Evolutionary conservation across 2,329 filamentous ascomycete species (phyloP), one percentile per base, ranked within the genome.

Genomic region (Cadophora sp.): DNA sequence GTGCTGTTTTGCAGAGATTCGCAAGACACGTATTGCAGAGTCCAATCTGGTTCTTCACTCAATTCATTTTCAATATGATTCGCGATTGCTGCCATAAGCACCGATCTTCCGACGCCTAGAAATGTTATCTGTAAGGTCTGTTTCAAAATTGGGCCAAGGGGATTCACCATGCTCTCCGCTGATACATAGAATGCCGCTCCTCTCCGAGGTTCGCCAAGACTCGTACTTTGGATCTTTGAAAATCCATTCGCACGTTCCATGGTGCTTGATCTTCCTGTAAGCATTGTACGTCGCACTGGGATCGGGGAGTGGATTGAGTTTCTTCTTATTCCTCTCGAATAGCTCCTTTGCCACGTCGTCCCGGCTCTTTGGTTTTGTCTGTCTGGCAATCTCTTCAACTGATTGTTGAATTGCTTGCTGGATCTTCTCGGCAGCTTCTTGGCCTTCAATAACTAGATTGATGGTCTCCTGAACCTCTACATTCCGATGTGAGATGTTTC

Each of bases 311-410:
- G 58, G 58, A 61, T 61, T 60, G 5, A 60, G 37, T 19, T 29
- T 60, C 24, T 40, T 60, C 58, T 60, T 60, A 12, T 40, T 60
- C 58, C 26, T 60, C 9, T 60, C 58, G 22, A 60, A 60, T 6
- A 19, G 26, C n/a, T 60, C 34, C 14, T 60, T 60, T 14, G 58
- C 34, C n/a, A 40, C 24, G n/a, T 46, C 58, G 16, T 61, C 37
- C 19, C 58, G 26, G 16, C 58, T 61, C 22, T 61, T 43, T 26
- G 37, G 40, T n/a, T 61, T 61, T 8, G 58, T 61, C 24, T 61
- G 58, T 24, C 34, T 46, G 4, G 58, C 34, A 48, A 61, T 61
- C 8, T 61, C 58, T 29, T 61, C 58, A 16, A 61, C 37, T 3
- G 58, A 61, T 26, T 61, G 58, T 14, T 61, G 40, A 22, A 61